phyloP scores from a whole-genome alignment of 2,329 filamentous ascomycete genomes.

The Lasiodiplodia hormozganensis region DNA sequence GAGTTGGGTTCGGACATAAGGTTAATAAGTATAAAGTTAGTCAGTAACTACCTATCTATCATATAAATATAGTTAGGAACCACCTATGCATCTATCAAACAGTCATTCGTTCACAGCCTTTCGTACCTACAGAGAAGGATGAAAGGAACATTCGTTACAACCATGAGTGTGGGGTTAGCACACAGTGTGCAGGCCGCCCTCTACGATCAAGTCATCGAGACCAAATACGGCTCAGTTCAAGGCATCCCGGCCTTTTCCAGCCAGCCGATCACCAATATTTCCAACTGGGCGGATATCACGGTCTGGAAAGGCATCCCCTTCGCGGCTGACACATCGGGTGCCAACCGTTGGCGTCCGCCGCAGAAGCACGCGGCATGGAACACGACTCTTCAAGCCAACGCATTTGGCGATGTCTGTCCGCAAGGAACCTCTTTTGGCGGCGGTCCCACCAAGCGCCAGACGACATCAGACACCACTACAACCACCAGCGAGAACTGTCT shows the following conservation, averaged over 20 bases:
- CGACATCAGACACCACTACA: neutral
- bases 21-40: neutral
- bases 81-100: too few relatives aligned
- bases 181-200: conserved; percentile 14
- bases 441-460: neutral
- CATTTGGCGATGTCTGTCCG: conserved; percentile 28
- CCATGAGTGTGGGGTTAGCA: neutral
- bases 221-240: conserved; percentile 7
- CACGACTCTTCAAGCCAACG: conserved; percentile 12
- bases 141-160: neutral
- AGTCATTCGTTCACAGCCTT: neutral
- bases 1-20: neutral
- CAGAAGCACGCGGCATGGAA: conserved; percentile 26
- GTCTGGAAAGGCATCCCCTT: conserved; percentile 28
- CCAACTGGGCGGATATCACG: conserved; percentile 13
- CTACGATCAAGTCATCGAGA: conserved; percentile 31
- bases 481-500: conserved; percentile 55
- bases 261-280: conserved; percentile 3
- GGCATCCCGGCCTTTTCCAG: conserved; percentile 3
- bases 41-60: too few relatives aligned
- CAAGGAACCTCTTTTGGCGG: conserved; percentile 12
- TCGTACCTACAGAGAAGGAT: neutral
- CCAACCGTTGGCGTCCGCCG: conserved; percentile 17
- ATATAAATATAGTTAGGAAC: neutral
- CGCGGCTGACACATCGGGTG: conserved; percentile 30